Base-by-base conservation (phyloP, 1,284 basidiomycete species). In the Apiotrichum mycotoxinovorans region DNA sequence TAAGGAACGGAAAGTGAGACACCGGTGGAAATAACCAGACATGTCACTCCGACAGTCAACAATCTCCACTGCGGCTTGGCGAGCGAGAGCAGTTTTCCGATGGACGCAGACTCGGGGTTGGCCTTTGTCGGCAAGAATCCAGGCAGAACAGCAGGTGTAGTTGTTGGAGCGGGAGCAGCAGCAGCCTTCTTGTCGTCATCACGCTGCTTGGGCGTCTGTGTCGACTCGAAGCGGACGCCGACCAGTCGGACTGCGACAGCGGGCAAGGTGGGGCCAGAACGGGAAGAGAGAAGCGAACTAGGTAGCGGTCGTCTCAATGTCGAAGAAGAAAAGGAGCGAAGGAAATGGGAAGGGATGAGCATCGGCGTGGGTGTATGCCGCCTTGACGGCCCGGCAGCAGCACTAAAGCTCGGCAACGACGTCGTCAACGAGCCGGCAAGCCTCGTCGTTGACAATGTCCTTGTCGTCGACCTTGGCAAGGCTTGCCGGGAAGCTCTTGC, bases 1-100 rank as follows among this genome's bases (percentile, higher is more conserved):
- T 69, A 74, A 18, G 74, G 74, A 11, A 74, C 69, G 4, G 67
- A 64, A 12, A 74, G 63, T 27, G 69, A 70, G 42, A 73, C 71
- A 52, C 65, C 71, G 4, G 74, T 76, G 2, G 71, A 72, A 23
- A 76, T 52, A 20, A 64, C 61, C 10, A 76, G 63, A 57, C 66
- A 72, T 15, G 57, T 43, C 2, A 73, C 65, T 41, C 74, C 74
- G 35, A 68, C 53, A 0, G 68, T 66, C 12, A 76, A 56, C 8
- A 76, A 62, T 18, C 51, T 66, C 70, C 69, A 73, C 64, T 76
- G 74, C 1, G 74, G 74, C 58, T 70, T 71, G 35, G 74, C 74
- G 11, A 76, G 63, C 0, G 67, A 60, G 25, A 76, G 40, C 15
- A 76, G 61, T 56, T 72, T 69, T 34, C 67, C 51, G 45, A 76